Evolutionary conservation across 768 basidiomycete species (phyloP), one percentile per base, ranked within the genome.

Genomic region (Goffeauzyma gilvescens): DNA sequence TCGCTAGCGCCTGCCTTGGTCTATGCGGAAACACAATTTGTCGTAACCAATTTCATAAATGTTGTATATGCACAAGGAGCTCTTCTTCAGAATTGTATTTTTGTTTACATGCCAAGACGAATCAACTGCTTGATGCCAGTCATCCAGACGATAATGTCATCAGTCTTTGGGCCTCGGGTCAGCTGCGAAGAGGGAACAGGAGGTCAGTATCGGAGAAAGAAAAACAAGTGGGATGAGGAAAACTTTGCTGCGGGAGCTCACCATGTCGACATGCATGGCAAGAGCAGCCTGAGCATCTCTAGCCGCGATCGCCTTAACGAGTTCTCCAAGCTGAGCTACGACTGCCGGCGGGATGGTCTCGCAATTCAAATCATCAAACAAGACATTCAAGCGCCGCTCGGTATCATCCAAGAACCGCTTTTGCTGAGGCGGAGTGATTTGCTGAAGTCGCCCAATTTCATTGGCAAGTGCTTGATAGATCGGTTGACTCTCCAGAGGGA

Each of bases 321-420:
- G 68, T 31, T 75, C 73, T 17, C 75, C 55, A 23, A 93, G 66
- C 50, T 81, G 75, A 32, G 80, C 79, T 12, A 80, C 71, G 18
- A 83, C 75, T 9, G 72, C 60, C 46, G 68, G 67, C 12, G 82
- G 78, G 15, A 93, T 58, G 6, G 81, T 80, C 53, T 85, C 76
- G 56, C 83, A 86, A 62, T 95, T 93, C 52, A 95, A 65, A n/a
- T 76, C 78, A 57, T 93, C 89, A 55, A 89, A 93, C 33, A 95
- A 64, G 0, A 76, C 72, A 56, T 78, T 86, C 52, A 90, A 69
- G 24, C 89, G 72, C 15, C 84, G 73, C 58, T 89, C 85, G 4
- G 87, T 71, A 53, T 90, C 87, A 38, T 85, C 84, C 0, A 75
- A 75, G 50, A 87, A 69, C 25, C 82, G 77, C 59, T 78, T 80